These are phyloP conservation scores for Eremomyces bilateralis DNA, from an alignment of 495 filamentous ascomycete species.

Conservation along the genomic window DNA sequence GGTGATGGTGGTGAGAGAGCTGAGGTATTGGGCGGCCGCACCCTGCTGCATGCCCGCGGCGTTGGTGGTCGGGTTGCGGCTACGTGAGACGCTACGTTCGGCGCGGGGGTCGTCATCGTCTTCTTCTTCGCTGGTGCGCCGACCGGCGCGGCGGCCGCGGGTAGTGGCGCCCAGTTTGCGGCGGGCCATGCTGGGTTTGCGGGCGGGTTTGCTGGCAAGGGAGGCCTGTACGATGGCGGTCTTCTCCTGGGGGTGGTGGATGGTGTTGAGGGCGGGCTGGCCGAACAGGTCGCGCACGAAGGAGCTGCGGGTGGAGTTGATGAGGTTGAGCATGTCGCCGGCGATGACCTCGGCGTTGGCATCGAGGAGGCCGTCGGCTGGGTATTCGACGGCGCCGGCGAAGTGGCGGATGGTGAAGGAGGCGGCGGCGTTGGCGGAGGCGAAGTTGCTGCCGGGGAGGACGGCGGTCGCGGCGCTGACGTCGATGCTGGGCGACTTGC, in stretches of 20 bases:
- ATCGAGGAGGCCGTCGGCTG: constrained; percentile 62
- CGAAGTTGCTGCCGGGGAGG: constrained; percentile 59
- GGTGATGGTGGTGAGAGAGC: constrained; percentile 71
- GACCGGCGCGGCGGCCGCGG: constrained; percentile 11
- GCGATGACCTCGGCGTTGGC: constrained; percentile 93
- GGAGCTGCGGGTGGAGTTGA: constrained; percentile 64
- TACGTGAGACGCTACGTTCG: background rate
- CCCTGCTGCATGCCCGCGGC: constrained; percentile 37
- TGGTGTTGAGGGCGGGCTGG: constrained; percentile 74
- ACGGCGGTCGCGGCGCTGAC: constrained; percentile 45
- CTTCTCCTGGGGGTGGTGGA: constrained; percentile 76
- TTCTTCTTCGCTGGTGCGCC: constrained; percentile 25
- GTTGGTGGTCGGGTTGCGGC: constrained; percentile 14
- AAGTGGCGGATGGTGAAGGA: constrained; percentile 86
- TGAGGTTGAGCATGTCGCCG: constrained; percentile 86
- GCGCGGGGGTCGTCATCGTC: constrained; percentile 13
- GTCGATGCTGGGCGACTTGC: constrained; percentile 73
- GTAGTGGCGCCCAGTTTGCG: constrained; percentile 34
- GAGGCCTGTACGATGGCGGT: constrained; percentile 88
- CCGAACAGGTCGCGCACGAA: constrained; percentile 83
- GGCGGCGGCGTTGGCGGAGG: constrained; percentile 51
- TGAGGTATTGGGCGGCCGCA: constrained; percentile 77
- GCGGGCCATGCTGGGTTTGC: constrained; percentile 81
- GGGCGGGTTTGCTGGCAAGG: constrained; percentile 79
- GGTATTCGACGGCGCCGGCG: constrained; percentile 92